Base-by-base conservation (phyloP, 2,329 filamentous ascomycete species). In the Cladosporium colombiae region DNA sequence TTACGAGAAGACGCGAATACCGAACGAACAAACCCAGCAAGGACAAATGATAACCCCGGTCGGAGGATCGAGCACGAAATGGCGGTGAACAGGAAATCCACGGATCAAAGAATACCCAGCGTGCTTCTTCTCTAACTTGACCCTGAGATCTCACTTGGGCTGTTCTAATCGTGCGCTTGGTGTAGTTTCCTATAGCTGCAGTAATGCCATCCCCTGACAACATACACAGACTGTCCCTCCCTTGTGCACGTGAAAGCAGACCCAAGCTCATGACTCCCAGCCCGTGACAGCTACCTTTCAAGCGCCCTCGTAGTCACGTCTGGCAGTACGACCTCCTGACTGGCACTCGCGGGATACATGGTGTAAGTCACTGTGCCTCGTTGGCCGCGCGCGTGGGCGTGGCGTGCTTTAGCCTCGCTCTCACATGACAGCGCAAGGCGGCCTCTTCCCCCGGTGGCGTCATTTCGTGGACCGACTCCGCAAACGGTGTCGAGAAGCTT, bases 1-100 rank as follows among this genome's bases (percentile, higher is more conserved):
- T 62, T 62, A 62, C 59, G 59, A 56, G 49, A 56, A 52, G 50
- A 63, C 33, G 61, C 61, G 61, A 63, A 63, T 56, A 63, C 50
- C 61, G 55, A 63, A 63, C 50, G 61, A 63, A 46, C 33, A 46
- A 46, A 29, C 49, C 61, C 61, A 63, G 35, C 61, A 44, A 44
- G 35, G 56, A 59, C 56, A 59, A 35, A 59, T 18, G 56, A 59
- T n/a, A 55, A 63, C 25, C 25, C 31, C 57, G 44, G 58, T 29
- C 25, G 16, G 50, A 46, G 49, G 50, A 55, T 29, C 50, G n/a
- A 44, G 61, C 61, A 56, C 35, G 61, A 63, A 63, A 63, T 56
- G 61, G 61, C 61, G 61, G 61, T 63, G 61, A 63, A 40, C 33
- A 46, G 59, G 59, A 40, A 35, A 52, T 31, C 37, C 18, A 40